Base-by-base conservation (phyloP, 2,329 filamentous ascomycete species). In the Knufia fluminis region DNA sequence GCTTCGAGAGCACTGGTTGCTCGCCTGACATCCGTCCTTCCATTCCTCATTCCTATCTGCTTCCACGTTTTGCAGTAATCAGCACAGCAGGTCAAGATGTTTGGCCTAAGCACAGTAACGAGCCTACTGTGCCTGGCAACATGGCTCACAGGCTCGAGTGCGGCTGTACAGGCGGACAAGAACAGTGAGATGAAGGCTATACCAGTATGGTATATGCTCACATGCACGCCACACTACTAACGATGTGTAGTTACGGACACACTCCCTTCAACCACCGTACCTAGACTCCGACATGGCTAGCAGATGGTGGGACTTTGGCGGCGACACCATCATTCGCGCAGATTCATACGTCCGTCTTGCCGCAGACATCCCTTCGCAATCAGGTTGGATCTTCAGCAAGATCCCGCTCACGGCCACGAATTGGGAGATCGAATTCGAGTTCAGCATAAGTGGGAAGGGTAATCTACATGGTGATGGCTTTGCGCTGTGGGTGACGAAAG, bases 241-340 rank as follows among this genome's bases (percentile, higher is more conserved):
- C 43, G 51, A 50, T 45, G 32, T 59, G 54, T 68, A 94, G 86
- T 76, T 95, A 63, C 82, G 87, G 64, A 94, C 90, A 63, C 90
- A 95, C 70, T 91, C 83, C 62, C 76, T 95, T 54, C 73, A 78
- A 66, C 78, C 85, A 76, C 92, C 92, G 54, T 98, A 96, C 71
- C 81, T 98, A 61, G 92, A 98, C 71, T 92, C 89, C 53, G 92
- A 97, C 68, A 90, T 97, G 83, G 86, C 94, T 72, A 95, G 87
- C 72, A 84, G 92, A 66, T 98, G 92, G 91, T 98, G 91, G 71
- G 92, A 98, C 72, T 98, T 94, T 78, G 92, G 92, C 65, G 92
- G 91, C 64, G 89, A 95, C 71, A 88, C 91, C 35, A 83, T 98
- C 61, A 78, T 96, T 62, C 76, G 81, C 57, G 77, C 80, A 54